Base-by-base conservation (phyloP, 768 basidiomycete genomes). In the Fistulinella prunicolor region DNA sequence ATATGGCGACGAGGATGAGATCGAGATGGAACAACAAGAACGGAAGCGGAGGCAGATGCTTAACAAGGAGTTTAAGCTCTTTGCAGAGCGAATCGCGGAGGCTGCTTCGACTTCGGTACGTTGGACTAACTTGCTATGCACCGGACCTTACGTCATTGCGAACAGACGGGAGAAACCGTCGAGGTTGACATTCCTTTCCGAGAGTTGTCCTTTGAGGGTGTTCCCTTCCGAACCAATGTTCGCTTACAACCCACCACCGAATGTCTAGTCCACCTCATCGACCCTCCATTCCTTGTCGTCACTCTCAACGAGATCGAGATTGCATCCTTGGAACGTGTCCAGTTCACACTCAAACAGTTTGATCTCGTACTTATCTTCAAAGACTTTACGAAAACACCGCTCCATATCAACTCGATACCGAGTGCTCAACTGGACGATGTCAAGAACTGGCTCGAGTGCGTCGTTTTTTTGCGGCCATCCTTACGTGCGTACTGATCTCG, bases 401-500 rank as follows among this genome's bases (percentile, higher is more conserved):
- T 97, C 9, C 96, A 98, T 61, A 92, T 98, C 73, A 98, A 99
- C 65, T 94, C 94, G 1, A 94, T 99, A 56, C 93, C 90, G 20
- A 89, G 81, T 47, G 71, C 81, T 2, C 87, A 92, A 58, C 81
- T 98, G 61, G 96, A 99, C 61, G 94, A 94, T 56, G 94, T 99
- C 54, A 98, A 97, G 71, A 94, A 96, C 61, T 99, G 96, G 96
- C 79, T 99, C 19, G 94, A 99, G 93, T 97, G 65, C 55, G 91
- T 74, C 12, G 7, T 44, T 21, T 38, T 38, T 43, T 46, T 42
- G 22, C 10, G 7, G 2, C 3, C 9, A 7, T 29, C 3, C 14
- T 32, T 26, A 16, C 20, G 47, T 32, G 13, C 12, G 17, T 43
- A 29, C 32, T 53, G 47, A 62, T 26, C 26, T 20, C 28, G 17